Percentiles rank a stretch among this genome's conserved stretches.
phyloP scores from a whole-genome alignment of 2,329 filamentous ascomycete species.

The Cadophora gregata region DNA sequence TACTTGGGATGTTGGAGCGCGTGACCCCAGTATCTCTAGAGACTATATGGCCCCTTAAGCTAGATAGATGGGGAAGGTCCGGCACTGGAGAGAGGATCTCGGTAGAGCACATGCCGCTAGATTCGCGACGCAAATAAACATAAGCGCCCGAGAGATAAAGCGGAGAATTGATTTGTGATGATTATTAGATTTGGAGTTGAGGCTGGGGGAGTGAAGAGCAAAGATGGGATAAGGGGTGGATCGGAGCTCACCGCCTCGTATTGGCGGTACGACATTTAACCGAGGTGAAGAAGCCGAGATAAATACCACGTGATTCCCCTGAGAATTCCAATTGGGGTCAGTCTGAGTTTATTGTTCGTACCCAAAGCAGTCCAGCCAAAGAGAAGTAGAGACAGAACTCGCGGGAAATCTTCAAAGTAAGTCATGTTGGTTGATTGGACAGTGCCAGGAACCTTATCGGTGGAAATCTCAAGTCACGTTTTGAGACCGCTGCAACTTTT shows the following conservation, averaged over 20 bases:
- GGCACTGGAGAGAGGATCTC: background rate
- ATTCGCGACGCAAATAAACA: background rate
- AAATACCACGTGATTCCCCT: background rate
- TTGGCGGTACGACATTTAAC: background rate
- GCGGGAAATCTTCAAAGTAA: no score
- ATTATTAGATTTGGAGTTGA: background rate
- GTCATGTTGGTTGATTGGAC: no score
- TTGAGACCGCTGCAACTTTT: no score
- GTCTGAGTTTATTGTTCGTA: background rate
- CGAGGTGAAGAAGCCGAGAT: background rate
- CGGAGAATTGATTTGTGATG: background rate
- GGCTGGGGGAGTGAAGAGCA: background rate
- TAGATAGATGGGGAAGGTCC: slow-evolving; percentile 10
- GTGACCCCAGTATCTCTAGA: background rate
- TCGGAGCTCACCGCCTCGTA: slow-evolving; percentile 3
- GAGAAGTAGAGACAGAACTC: background rate
- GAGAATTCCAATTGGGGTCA: background rate
- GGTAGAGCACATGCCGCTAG: background rate
- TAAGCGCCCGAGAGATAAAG: slow-evolving; percentile 2
- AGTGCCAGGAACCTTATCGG: no score
- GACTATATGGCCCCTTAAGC: background rate
- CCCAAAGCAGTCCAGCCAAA: background rate
- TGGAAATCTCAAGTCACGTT: background rate
- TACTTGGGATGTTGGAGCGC: slow-evolving; percentile 10
- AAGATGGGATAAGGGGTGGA: slow-evolving; percentile 3